Evolutionary conservation across 1,284 basidiomycete species (phyloP).

Genomic region (Hemileia vastatrix): DNA sequence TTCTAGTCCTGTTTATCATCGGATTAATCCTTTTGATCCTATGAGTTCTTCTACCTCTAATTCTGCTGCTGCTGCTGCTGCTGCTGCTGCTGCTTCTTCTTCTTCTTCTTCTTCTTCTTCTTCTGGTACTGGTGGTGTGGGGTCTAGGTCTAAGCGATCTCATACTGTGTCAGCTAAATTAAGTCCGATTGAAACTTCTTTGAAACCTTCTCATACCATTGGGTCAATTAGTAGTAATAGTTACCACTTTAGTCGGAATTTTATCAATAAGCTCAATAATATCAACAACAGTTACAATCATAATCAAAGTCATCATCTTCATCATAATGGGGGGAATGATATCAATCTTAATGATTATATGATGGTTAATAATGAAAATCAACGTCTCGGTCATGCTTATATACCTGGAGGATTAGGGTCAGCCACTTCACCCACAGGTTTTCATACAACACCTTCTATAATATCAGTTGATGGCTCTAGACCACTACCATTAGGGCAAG

Average conservation of each 20-base stretch:
- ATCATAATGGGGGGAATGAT: neutral
- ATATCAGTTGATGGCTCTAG: neutral
- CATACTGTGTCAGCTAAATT: conserved; percentile 4
- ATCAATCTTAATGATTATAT: neutral
- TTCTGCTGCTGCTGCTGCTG: neutral
- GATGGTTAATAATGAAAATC: neutral
- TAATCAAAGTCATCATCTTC: neutral
- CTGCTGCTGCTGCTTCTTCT: neutral
- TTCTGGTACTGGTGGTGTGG: neutral
- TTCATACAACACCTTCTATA: neutral
- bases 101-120: neutral
- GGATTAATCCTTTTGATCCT: neutral
- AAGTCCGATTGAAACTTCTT: neutral
- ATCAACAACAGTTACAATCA: neutral
- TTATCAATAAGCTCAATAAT: neutral
- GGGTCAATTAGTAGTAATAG: neutral
- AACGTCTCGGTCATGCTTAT: neutral
- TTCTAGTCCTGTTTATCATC: neutral
- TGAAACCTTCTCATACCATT: neutral
- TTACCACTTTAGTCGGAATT: neutral
- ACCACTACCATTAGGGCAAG: neutral
- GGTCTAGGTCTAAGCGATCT: conserved; percentile 4
- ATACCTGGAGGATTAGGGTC: neutral
- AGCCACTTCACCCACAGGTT: too few relatives aligned
- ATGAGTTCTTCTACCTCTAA: neutral